These are phyloP conservation scores for Eucalyptus polyanthemos DNA, from an alignment of 345 rosid species.

Conservation along the genomic window DNA sequence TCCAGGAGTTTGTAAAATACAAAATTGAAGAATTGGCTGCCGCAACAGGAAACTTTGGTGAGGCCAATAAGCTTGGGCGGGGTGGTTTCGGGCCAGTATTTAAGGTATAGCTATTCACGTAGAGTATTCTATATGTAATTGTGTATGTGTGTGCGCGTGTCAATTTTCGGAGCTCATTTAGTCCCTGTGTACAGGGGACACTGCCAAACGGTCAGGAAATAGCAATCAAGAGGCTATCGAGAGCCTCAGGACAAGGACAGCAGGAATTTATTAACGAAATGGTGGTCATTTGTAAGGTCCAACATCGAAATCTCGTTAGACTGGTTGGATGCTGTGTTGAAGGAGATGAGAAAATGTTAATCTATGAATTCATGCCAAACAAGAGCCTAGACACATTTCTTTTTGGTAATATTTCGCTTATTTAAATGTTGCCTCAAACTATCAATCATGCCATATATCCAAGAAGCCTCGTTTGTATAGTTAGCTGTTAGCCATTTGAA, in stretches of 20 bases:
- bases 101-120: constrained; percentile 18
- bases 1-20: constrained; percentile 12
- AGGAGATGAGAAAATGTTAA: constrained; percentile 14
- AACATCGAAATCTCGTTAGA: constrained; percentile 22
- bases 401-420: constrained; percentile 1
- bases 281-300: constrained; percentile 20
- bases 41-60: constrained; percentile 18
- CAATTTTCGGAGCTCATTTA: background rate
- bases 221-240: constrained; percentile 26
- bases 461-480: background rate
- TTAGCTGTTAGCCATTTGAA: background rate
- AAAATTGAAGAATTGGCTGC: constrained; percentile 22
- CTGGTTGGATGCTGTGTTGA: constrained; percentile 17
- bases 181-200: background rate
- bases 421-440: background rate
- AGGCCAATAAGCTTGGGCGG: constrained; percentile 12
- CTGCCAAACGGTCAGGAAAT: constrained; percentile 11
- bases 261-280: constrained; percentile 31
- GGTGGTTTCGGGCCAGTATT: constrained; percentile 12
- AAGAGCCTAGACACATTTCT: constrained; percentile 16
- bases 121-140: background rate
- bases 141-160: background rate
- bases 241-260: constrained; percentile 8
- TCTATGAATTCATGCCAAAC: constrained; percentile 26
- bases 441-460: background rate